Evolutionary conservation across 768 basidiomycete species (phyloP).

Genomic region (Clitopilus hobsonii): DNA sequence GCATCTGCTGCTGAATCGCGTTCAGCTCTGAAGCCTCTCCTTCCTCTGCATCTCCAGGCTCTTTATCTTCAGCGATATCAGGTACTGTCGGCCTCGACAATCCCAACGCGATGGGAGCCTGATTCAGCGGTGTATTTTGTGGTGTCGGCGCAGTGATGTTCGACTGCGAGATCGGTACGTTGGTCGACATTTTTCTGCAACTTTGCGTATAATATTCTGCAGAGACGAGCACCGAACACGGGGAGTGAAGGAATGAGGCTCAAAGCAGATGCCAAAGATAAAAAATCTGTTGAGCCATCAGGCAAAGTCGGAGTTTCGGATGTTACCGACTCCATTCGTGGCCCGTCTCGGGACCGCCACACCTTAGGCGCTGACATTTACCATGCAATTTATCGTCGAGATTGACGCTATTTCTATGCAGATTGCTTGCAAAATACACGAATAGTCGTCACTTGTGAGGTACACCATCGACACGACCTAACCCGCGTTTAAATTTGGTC

Average conservation of each 20-base stretch:
- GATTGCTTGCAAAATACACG: no score
- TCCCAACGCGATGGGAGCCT: constrained; percentile 73
- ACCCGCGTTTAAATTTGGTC: background rate
- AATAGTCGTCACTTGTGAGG: no score
- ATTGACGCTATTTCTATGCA: no score
- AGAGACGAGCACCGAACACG: constrained; percentile 1
- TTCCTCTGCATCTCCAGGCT: constrained; percentile 59
- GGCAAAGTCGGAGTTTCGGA: background rate
- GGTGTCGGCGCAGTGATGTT: constrained; percentile 87
- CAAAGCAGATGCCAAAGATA: constrained; percentile 1
- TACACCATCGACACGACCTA: no score
- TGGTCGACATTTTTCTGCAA: constrained; percentile 57
- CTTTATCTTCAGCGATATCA: constrained; percentile 81
- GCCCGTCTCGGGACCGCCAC: background rate
- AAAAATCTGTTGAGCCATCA: background rate
- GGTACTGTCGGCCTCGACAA: constrained; percentile 87
- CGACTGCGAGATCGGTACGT: constrained; percentile 54
- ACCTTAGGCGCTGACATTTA: no score
- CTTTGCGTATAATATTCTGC: background rate
- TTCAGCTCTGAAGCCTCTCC: constrained; percentile 27
- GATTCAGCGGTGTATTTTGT: constrained; percentile 84
- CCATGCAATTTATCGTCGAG: no score
- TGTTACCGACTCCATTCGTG: background rate
- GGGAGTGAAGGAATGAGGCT: background rate
- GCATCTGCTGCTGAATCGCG: constrained; percentile 57